phyloP scores from a whole-genome alignment of 176 grass and related monocot species.

The Hyparrhenia diplandra region DNA sequence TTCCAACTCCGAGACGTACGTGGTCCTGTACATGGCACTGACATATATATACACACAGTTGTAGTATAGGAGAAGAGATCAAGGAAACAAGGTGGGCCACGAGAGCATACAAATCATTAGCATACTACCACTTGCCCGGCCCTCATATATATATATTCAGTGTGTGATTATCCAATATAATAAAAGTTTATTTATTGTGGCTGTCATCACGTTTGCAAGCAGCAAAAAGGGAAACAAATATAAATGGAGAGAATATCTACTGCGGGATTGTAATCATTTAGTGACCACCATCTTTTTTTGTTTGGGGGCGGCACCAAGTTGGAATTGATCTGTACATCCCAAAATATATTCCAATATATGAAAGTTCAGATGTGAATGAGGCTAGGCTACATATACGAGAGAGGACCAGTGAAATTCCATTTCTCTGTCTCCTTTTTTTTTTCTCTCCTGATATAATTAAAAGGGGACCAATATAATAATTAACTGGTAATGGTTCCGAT shows the following conservation, averaged over 20 bases:
- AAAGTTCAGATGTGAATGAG: background rate
- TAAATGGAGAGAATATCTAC: background rate
- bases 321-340: conserved; percentile 7
- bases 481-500: background rate
- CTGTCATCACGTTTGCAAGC: conserved; percentile 24
- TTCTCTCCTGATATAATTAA: background rate
- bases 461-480: background rate
- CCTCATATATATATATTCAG: background rate
- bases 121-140: background rate
- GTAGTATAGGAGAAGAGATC: background rate
- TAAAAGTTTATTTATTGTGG: background rate
- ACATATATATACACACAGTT: background rate
- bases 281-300: conserved; percentile 27
- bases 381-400: background rate
- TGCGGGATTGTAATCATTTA: conserved; percentile 27
- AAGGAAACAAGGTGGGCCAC: background rate
- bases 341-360: background rate
- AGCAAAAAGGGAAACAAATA: background rate
- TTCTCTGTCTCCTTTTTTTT: background rate
- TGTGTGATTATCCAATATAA: background rate
- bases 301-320: conserved; percentile 8
- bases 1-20: background rate
- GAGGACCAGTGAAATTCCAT: background rate
- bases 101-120: too few relatives aligned
- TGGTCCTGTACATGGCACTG: conserved; percentile 4